Conservation (phyloP, 2,329 filamentous ascomycete genomes). For the Chaetomium strumarium region DNA sequence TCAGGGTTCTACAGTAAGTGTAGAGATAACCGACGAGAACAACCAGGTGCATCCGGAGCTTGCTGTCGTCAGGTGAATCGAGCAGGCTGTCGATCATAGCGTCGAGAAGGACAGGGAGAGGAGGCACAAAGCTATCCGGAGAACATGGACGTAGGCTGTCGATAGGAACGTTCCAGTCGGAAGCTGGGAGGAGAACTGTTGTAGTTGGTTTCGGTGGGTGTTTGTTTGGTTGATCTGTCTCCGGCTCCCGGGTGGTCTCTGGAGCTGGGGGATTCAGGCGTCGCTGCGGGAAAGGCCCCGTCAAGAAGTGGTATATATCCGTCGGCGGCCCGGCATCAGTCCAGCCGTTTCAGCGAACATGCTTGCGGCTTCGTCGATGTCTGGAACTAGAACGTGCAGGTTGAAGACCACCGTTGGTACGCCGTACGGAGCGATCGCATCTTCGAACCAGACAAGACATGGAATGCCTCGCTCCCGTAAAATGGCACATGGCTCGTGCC, state of each 20-base stretch:
- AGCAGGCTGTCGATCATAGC: constrained; percentile 5
- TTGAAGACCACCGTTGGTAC: constrained; percentile 26
- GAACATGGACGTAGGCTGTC: neutral
- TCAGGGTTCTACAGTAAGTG: constrained; percentile 2
- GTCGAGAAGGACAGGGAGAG: neutral
- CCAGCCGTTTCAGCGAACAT: constrained; percentile 18
- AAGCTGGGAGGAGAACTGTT: constrained; percentile 1
- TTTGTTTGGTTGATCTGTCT: neutral
- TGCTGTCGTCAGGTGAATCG: neutral
- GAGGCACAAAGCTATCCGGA: neutral
- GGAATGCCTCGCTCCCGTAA: constrained; percentile 2
- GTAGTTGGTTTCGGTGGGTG: neutral
- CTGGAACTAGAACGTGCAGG: constrained; percentile 21
- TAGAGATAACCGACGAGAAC: constrained; percentile 8
- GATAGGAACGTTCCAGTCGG: constrained; percentile 1
- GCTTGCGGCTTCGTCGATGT: constrained; percentile 19
- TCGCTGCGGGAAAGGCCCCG: neutral
- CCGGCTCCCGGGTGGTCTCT: neutral
- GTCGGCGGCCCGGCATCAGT: neutral
- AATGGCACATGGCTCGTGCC: constrained; percentile 1
- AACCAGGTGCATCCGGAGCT: neutral
- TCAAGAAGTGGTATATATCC: constrained; percentile 1
- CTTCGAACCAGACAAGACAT: constrained; percentile 22
- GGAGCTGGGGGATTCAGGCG: constrained; percentile 2
- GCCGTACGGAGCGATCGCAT: constrained; percentile 22